phyloP scores from a whole-genome alignment of 768 basidiomycete species.

The Suillus hirtellus region DNA sequence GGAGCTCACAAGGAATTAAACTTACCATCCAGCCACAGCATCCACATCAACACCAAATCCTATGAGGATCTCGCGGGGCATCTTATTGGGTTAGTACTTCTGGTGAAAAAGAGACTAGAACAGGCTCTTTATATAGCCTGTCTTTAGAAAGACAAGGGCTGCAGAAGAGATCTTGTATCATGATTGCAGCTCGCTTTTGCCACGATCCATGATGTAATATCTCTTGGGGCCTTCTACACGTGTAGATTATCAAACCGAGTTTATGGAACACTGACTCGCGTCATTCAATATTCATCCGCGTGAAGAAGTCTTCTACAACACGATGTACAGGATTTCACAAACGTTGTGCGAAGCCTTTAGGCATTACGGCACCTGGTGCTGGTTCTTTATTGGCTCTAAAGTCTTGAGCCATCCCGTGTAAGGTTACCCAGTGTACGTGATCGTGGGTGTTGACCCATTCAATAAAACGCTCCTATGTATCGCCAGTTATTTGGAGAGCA shows the following conservation, averaged over 20 bases:
- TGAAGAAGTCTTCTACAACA: slow-evolving; percentile 4
- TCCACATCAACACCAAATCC: slow-evolving; percentile 72
- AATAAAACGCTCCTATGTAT: slow-evolving; percentile 62
- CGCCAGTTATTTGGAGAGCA: background rate
- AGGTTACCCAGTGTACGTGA: slow-evolving; percentile 68
- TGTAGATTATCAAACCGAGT: slow-evolving; percentile 1
- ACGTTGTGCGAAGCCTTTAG: slow-evolving; percentile 37
- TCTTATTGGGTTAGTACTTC: slow-evolving; percentile 19
- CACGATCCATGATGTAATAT: background rate
- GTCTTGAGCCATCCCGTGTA: slow-evolving; percentile 66
- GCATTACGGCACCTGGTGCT: slow-evolving; percentile 54
- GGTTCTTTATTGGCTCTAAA: slow-evolving; percentile 56
- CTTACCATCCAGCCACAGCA: slow-evolving; percentile 67
- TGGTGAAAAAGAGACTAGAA: no score
- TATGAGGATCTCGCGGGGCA: slow-evolving; percentile 55
- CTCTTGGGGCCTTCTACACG: background rate
- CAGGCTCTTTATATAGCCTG: background rate
- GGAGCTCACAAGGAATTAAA: background rate
- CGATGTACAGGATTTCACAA: background rate
- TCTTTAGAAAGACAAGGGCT: background rate
- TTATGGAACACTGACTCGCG: background rate
- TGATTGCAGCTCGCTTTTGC: background rate
- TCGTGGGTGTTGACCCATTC: slow-evolving; percentile 74
- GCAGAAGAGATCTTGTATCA: background rate
- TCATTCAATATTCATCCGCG: slow-evolving; percentile 1